phyloP scores from a whole-genome alignment of 495 filamentous ascomycete genomes.

The Beverwykella pulmonaria region DNA sequence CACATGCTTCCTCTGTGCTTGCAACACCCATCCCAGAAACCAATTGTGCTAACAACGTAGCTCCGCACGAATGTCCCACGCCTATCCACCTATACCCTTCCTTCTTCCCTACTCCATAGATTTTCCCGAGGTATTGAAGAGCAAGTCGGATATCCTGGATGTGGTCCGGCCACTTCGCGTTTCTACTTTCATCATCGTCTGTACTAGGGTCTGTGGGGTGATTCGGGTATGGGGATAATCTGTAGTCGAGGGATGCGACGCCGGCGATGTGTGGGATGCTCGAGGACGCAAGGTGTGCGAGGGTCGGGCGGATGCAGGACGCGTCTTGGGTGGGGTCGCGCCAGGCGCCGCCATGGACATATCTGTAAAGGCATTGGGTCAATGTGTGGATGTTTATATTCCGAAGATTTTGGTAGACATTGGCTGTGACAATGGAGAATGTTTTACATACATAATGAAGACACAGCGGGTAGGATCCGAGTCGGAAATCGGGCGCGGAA shows the following conservation, averaged over 20 bases:
- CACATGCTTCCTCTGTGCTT: too few relatives aligned
- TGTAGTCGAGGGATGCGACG: slow-evolving; percentile 38
- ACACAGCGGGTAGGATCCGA: slow-evolving; percentile 7
- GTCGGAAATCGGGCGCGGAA: slow-evolving; percentile 25
- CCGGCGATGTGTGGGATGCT: slow-evolving; percentile 23
- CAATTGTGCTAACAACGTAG: slow-evolving; percentile 31
- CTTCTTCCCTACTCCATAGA: slow-evolving; percentile 15
- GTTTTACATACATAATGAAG: slow-evolving; percentile 33
- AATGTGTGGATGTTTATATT: too few relatives aligned
- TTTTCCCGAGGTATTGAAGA: slow-evolving; percentile 11
- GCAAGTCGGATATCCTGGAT: slow-evolving; percentile 29
- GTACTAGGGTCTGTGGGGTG: slow-evolving; percentile 24
- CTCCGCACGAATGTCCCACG: slow-evolving; percentile 39
- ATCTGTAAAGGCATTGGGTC: too few relatives aligned
- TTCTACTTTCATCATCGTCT: slow-evolving; percentile 14
- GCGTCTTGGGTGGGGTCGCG: slow-evolving; percentile 34
- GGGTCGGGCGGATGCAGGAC: slow-evolving; percentile 14
- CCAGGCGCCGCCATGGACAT: slow-evolving; percentile 43
- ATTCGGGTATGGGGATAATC: slow-evolving; percentile 30
- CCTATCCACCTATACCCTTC: slow-evolving; percentile 25
- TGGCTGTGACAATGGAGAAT: too few relatives aligned
- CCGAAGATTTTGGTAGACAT: too few relatives aligned
- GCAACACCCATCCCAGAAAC: slow-evolving; percentile 20
- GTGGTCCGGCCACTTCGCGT: slow-evolving; percentile 34
- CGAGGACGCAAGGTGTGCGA: slow-evolving; percentile 22